A percentile compares a stretch with the other conserved stretches of the same genome.
Conservation (phyloP, 2,329 filamentous ascomycete genomes). For the Hymenoscyphus albidus region DNA sequence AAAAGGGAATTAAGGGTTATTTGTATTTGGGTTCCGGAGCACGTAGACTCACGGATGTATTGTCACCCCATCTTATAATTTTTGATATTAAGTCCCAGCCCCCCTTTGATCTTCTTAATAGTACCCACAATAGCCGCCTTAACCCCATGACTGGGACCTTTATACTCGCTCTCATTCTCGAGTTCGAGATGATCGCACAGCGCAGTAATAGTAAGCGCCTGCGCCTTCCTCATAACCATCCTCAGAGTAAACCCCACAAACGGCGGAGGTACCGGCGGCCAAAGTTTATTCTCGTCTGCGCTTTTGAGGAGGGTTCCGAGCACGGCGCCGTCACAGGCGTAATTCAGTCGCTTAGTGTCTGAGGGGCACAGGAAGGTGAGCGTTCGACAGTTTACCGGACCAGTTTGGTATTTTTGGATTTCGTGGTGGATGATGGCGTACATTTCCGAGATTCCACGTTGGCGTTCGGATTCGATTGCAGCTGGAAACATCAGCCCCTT, state of each 20-base stretch:
- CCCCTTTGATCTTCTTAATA: constrained; percentile 9
- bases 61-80: constrained; percentile 4
- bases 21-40: neutral
- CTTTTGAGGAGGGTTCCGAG: constrained; percentile 19
- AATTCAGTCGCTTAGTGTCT: neutral
- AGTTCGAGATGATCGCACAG: constrained; percentile 8
- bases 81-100: constrained; percentile 5
- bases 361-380: neutral
- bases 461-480: constrained; percentile 3
- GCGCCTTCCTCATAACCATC: neutral
- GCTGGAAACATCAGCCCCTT: neutral
- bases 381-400: neutral
- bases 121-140: constrained; percentile 3
- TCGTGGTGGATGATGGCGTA: neutral
- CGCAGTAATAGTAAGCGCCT: neutral
- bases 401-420: constrained; percentile 7
- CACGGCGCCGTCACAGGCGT: constrained; percentile 16
- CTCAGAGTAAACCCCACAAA: constrained; percentile 7
- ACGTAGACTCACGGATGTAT: no score
- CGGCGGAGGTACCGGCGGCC: constrained; percentile 10
- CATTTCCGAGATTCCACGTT: constrained; percentile 8
- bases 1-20: neutral
- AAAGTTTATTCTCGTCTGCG: constrained; percentile 1
- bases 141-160: constrained; percentile 3
- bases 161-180: constrained; percentile 1